Conservation (phyloP, 148 eudicot genomes). For the Pharnaceum exiguum region DNA sequence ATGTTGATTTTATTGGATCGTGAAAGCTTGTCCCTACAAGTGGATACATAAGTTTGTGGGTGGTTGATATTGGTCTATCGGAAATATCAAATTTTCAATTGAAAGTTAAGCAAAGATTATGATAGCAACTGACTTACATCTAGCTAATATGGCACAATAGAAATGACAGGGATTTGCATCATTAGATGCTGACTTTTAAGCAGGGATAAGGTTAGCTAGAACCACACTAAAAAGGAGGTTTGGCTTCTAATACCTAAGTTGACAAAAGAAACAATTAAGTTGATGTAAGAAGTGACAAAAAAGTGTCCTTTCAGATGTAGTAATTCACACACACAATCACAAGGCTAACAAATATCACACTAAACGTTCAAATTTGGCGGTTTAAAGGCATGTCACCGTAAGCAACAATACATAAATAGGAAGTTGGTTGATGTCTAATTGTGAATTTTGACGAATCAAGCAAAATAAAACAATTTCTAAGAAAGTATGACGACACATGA, state of each 20-base stretch:
- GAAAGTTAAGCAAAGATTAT: slow-evolving; percentile 9
- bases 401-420: too few species aligned
- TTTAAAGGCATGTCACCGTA: too few species aligned
- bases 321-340: not conserved
- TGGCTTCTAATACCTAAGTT: slow-evolving; percentile 22
- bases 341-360: not conserved
- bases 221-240: not conserved
- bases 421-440: slow-evolving; percentile 1
- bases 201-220: slow-evolving; percentile 10
- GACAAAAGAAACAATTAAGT: not conserved
- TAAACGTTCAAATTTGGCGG: slow-evolving; percentile 6
- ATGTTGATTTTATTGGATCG: slow-evolving; percentile 4
- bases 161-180: slow-evolving; percentile 1
- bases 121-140: not conserved
- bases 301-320: not conserved
- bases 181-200: not conserved
- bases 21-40: slow-evolving; percentile 4
- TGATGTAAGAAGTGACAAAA: not conserved
- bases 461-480: not conserved
- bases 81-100: not conserved
- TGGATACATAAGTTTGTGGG: slow-evolving; percentile 8
- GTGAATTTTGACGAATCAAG: not conserved
- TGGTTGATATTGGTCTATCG: slow-evolving; percentile 4
- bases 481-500: slow-evolving; percentile 18
- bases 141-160: not conserved